Evolutionary conservation across 2,329 filamentous ascomycete species (phyloP), one percentile per base, ranked within the genome.

Genomic region (Aspergillus sp.): DNA sequence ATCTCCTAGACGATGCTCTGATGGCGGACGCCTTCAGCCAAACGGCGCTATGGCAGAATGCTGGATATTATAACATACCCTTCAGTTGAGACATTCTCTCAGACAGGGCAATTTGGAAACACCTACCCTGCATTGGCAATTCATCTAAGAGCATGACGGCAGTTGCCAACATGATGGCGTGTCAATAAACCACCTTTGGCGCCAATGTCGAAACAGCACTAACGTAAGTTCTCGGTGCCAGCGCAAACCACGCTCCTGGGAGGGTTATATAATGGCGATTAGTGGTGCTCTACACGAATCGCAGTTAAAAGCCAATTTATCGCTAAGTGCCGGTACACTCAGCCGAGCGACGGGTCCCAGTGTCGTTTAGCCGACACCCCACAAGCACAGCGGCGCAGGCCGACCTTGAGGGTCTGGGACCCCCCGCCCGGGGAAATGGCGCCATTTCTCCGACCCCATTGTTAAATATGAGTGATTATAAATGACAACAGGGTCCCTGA

Each of bases 361-460:
- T 46, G 21, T 50, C 63, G 62, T 66, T 62, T 68, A 68, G 66
- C 66, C 33, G 39, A 60, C 23, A 59, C 58, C 64, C 64, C 64
- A 57, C 63, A 59, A 58, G 45, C 27, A 31, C 8, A 21, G 9
- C 24, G 24, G 24, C 24, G 14, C 52, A 48, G n/a, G 43, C 31
- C 23, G 44, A 23, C 5, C 43, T 23, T 24, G n/a, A 19, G 31
- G 21, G 6, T 40, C 24, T 17, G 37, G 35, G 44, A 24, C 55
- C 60, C 57, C 57, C 64, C 62, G 50, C 44, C 57, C 60, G 59
- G 58, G 60, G 57, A 39, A 31, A 50, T 56, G 56, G 61, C 43
- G 52, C 52, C 21, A 48, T 47, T 52, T 55, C 5, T 55, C 44
- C 14, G 21, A 41, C 27, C 48, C 35, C n/a, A n/a, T 54, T 54